Evolutionary conservation across 2,329 filamentous ascomycete species (phyloP), one percentile per base, ranked within the genome.

Genomic region (Calonectria pauciramosa): DNA sequence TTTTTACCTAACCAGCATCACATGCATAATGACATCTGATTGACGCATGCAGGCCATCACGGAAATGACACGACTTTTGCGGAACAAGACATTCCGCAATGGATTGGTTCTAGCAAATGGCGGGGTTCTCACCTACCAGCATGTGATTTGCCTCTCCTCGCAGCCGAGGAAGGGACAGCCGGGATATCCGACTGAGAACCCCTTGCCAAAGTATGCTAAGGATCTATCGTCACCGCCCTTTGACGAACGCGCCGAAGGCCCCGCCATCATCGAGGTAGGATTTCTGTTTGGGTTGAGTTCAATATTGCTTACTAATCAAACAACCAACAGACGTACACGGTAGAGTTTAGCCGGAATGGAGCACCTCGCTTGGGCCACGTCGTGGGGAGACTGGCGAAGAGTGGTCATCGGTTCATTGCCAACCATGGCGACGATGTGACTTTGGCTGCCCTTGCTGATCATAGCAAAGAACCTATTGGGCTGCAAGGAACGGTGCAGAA

Each of bases 61-160:
- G 13, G 89, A 89, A 79, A 91, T 92, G 87, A 85, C 86, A 0
- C 88, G 91, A 6, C 85, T 88, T 70, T 81, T 94, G 4, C 86
- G 91, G 13, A 79, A 81, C 11, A 85, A 86, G 0, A 86, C 84
- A 30, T 86, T 85, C 1, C 85, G 82, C 4, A 89, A 86, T 18
- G 92, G 91, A 2, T 82, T 94, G 0, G 85, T 94, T 5, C 87
- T 94, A 18, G 92, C 92, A 2, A 94, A 94, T 78, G 92, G 93
- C 0, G 93, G 93, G 0, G 87, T 91, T 36, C 76, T 93, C n/a
- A 92, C 91, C 0, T 92, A 94, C 80, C 91, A 94, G 80, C 89
- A 94, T 79, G 91, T 89, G 4, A 79, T 94, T 0, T 89, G 91
- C 60, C 83, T 94, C 1, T 92, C 91, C 0, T 87, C 84, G 0